Percentiles rank a stretch among this genome's conserved stretches.
Evolutionary conservation across 2,329 filamentous ascomycete genomes (phyloP).

Genomic region (Fusarium vanettenii): DNA sequence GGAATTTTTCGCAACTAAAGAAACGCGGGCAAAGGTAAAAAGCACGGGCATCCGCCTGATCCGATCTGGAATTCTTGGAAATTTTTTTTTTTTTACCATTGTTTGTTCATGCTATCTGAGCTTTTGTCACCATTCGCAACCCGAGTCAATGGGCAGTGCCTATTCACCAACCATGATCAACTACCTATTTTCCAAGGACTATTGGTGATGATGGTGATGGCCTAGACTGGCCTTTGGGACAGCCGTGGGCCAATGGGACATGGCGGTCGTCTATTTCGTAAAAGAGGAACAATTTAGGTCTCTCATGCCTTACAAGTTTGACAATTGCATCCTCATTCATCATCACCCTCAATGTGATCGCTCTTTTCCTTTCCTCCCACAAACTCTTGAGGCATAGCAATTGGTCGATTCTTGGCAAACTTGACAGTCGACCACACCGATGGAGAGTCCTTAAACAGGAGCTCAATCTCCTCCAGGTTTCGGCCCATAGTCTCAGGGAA

Average conservation of each 20-base stretch:
- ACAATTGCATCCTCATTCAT: not conserved
- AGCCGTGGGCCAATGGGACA: not conserved
- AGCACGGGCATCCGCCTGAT: not conserved
- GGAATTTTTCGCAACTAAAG: not conserved
- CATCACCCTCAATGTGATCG: conserved; percentile 14
- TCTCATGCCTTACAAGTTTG: not conserved
- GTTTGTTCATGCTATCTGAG: not conserved
- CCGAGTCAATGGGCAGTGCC: not conserved
- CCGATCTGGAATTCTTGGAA: not conserved
- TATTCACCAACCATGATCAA: not conserved
- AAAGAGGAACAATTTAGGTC: not conserved
- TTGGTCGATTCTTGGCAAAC: conserved; percentile 28
- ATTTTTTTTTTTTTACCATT: not conserved
- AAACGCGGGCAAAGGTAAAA: not conserved
- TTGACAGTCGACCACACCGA: conserved; percentile 30
- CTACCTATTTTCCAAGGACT: not conserved
- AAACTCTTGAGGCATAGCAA: conserved; percentile 26
- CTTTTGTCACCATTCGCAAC: not conserved
- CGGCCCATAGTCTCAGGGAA: conserved; percentile 51
- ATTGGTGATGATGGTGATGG: not conserved
- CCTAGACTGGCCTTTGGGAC: not conserved
- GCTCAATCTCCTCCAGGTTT: conserved; percentile 46
- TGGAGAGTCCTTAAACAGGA: conserved; percentile 39
- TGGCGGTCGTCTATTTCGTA: not conserved
- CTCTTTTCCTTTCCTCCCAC: conserved; percentile 22